phyloP scores from a whole-genome alignment of 768 basidiomycete species.

The Leccinum arenicola region DNA sequence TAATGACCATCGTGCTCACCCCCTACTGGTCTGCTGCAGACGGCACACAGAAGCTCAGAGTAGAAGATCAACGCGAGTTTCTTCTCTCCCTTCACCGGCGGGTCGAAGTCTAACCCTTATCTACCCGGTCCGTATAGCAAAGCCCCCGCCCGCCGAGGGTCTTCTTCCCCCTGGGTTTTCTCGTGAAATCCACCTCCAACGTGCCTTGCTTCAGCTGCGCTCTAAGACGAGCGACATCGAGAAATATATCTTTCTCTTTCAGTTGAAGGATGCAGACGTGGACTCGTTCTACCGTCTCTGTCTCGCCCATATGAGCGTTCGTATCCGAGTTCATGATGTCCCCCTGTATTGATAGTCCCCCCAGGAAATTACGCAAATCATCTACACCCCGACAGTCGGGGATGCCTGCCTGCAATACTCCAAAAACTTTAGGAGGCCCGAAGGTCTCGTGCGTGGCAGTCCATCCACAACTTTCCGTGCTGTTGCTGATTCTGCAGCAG shows the following conservation, averaged over 20 bases:
- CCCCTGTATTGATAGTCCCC: not conserved
- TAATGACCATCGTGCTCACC: slow-evolving; percentile 62
- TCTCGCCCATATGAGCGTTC: slow-evolving; percentile 54
- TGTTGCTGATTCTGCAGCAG: slow-evolving; percentile 35
- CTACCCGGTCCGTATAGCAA: slow-evolving; percentile 31
- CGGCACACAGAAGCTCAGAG: slow-evolving; percentile 68
- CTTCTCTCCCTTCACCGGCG: not conserved
- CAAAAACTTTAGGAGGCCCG: slow-evolving; percentile 70
- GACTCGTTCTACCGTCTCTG: slow-evolving; percentile 78
- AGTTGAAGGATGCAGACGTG: slow-evolving; percentile 69
- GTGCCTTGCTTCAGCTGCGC: slow-evolving; percentile 68
- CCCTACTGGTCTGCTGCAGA: slow-evolving; percentile 61
- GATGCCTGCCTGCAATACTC: slow-evolving; percentile 87
- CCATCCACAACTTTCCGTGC: not conserved
- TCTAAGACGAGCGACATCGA: slow-evolving; percentile 74
- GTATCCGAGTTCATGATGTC: slow-evolving; percentile 2
- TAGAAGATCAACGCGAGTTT: slow-evolving; percentile 50
- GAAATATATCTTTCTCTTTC: slow-evolving; percentile 82
- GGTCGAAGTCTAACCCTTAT: slow-evolving; percentile 3
- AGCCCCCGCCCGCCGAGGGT: slow-evolving; percentile 47
- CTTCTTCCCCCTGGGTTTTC: slow-evolving; percentile 60
- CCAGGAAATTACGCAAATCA: slow-evolving; percentile 66
- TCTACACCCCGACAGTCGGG: slow-evolving; percentile 92
- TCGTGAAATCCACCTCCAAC: slow-evolving; percentile 47
- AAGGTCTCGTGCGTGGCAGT: slow-evolving; percentile 56